A percentile compares a stretch with the other conserved stretches of the same genome.
Conservation (phyloP, 345 rosid species). For the Salix brachista region DNA sequence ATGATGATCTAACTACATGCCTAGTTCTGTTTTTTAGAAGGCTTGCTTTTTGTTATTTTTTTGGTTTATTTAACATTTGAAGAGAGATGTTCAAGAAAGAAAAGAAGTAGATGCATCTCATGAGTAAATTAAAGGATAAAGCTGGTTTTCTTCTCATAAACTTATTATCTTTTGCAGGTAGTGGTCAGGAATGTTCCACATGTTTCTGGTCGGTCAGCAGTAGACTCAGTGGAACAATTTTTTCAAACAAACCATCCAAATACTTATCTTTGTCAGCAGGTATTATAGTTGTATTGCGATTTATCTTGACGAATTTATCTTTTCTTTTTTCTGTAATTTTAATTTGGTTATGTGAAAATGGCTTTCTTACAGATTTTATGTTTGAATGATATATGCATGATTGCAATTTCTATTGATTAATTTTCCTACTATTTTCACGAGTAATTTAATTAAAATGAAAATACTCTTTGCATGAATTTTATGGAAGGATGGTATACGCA, state of each 20-base stretch:
- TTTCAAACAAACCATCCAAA: constrained; percentile 80
- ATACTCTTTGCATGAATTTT: background rate
- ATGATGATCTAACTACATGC: background rate
- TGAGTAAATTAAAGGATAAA: background rate
- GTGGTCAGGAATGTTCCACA: constrained; percentile 83
- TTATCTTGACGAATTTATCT: background rate
- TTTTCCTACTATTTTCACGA: background rate
- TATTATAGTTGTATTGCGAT: constrained; percentile 12
- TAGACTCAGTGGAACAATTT: constrained; percentile 70
- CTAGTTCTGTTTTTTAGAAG: background rate
- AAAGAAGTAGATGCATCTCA: background rate
- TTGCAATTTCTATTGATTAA: no score
- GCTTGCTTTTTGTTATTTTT: background rate
- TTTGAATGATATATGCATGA: background rate
- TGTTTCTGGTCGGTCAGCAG: constrained; percentile 46
- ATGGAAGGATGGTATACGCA: background rate
- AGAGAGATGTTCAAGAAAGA: background rate
- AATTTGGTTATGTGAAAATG: background rate
- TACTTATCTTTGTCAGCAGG: constrained; percentile 91
- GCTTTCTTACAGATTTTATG: background rate
- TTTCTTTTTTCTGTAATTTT: background rate
- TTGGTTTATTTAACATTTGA: background rate
- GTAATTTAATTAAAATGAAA: background rate
- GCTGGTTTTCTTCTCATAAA: background rate
- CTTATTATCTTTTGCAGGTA: constrained; percentile 48